These are phyloP conservation scores for Cucurbita maxima DNA, from an alignment of 306 rosid species.

Conservation along the genomic window DNA sequence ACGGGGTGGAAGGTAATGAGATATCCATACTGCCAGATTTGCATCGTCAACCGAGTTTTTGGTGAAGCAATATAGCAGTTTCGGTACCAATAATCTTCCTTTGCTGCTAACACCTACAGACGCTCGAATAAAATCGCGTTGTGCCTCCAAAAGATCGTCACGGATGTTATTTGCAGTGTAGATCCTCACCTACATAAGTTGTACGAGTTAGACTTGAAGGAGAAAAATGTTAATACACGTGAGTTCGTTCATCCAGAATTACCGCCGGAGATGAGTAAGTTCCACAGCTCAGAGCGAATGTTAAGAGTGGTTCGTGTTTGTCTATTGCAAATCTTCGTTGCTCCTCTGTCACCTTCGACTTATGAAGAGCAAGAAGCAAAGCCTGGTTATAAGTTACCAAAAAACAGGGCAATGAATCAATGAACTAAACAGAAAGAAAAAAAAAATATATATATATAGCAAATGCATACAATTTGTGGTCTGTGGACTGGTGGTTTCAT, in stretches of 20 bases:
- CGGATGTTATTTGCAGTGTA: slow-evolving; percentile 40
- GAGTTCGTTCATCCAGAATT: not conserved
- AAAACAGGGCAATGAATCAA: slow-evolving; percentile 8
- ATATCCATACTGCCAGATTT: slow-evolving; percentile 58
- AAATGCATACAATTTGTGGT: slow-evolving; percentile 51
- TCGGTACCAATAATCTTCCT: slow-evolving; percentile 56
- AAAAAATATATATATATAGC: not conserved
- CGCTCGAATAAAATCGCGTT: slow-evolving; percentile 49
- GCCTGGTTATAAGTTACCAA: slow-evolving; percentile 27
- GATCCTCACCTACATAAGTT: slow-evolving; percentile 27
- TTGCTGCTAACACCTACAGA: slow-evolving; percentile 55
- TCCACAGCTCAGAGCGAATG: slow-evolving; percentile 60
- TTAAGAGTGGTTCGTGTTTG: slow-evolving; percentile 32
- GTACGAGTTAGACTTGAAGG: not conserved
- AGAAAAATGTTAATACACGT: not conserved
- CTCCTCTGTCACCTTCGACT: slow-evolving; percentile 53
- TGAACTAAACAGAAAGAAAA: not conserved
- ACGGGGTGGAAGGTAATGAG: slow-evolving; percentile 46
- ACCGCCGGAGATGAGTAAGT: slow-evolving; percentile 70
- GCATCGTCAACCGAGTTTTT: slow-evolving; percentile 47
- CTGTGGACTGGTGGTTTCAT: slow-evolving; percentile 68
- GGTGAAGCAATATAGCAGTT: slow-evolving; percentile 57
- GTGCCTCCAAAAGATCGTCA: slow-evolving; percentile 56
- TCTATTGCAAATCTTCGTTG: slow-evolving; percentile 37
- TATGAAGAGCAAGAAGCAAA: slow-evolving; percentile 66